Evolutionary conservation across 805 yeast species (phyloP).

Genomic region (Kregervanrija fluxuum): DNA sequence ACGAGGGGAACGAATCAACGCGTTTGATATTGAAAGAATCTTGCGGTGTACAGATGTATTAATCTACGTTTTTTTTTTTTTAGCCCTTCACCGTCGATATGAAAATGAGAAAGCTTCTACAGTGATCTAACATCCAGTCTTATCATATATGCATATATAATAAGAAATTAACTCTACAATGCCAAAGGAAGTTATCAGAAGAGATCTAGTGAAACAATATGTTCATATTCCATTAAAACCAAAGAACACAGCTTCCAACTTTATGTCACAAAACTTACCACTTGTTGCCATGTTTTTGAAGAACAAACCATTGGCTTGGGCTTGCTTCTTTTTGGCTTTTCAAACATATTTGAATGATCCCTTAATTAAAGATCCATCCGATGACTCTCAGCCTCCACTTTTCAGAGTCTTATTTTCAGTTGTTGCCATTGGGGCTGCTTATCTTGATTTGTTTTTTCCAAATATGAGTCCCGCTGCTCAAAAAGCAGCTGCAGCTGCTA

Average conservation of each 20-base stretch:
- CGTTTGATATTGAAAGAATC: neutral
- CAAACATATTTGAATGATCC: constrained; percentile 41
- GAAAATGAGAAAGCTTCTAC: no score
- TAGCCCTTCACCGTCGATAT: no score
- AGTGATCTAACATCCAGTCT: no score
- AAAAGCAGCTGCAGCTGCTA: constrained; percentile 18
- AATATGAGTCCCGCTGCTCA: constrained; percentile 27
- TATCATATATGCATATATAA: no score
- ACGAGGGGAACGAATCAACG: neutral
- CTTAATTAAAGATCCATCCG: constrained; percentile 20
- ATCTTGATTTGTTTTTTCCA: constrained; percentile 47
- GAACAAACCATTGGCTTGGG: constrained; percentile 50
- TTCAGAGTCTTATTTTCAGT: constrained; percentile 41
- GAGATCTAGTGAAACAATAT: constrained; percentile 29
- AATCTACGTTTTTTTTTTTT: no score
- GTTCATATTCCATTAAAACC: constrained; percentile 41
- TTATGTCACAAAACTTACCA: constrained; percentile 47
- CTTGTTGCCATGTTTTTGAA: constrained; percentile 60
- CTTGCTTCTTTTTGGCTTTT: constrained; percentile 43
- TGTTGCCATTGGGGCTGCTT: constrained; percentile 41
- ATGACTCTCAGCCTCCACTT: constrained; percentile 36
- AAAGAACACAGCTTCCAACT: constrained; percentile 36
- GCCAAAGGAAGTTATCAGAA: constrained; percentile 25
- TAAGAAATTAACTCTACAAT: constrained; percentile 4
- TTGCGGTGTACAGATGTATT: no score